Conservation (phyloP, 78 protist species). For the Parvularia atlantis region DNA sequence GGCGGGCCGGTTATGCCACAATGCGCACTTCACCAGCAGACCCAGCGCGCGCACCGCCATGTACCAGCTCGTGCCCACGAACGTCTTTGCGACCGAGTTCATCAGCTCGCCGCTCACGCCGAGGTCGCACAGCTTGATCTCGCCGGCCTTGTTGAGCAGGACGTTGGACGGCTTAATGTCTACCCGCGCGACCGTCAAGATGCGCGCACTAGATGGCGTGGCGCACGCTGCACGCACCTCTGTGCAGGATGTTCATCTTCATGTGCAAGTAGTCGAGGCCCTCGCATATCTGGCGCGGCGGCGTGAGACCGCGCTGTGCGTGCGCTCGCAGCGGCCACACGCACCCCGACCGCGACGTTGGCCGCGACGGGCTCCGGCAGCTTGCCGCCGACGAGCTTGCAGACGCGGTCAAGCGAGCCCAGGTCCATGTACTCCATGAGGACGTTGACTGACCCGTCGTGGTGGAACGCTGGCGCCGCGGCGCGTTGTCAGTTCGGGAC, state of each 20-base stretch:
- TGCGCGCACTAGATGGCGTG: too few species aligned
- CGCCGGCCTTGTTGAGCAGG: not conserved
- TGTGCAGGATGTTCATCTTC: too few species aligned
- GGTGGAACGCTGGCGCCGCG: not conserved
- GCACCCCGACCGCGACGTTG: not conserved
- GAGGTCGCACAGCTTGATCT: not conserved
- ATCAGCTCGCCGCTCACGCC: not conserved
- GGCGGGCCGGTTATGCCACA: too few species aligned
- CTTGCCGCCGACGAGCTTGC: not conserved
- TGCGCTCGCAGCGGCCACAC: too few species aligned
- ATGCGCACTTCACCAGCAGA: too few species aligned
- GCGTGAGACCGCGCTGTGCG: too few species aligned
- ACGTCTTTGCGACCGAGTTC: not conserved
- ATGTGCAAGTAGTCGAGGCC: not conserved
- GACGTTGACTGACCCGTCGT: not conserved
- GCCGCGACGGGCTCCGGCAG: not conserved
- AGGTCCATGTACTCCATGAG: not conserved
- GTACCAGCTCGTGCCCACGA: not conserved
- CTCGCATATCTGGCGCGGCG: too few species aligned
- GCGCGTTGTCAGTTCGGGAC: too few species aligned
- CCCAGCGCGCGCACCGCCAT: not conserved
- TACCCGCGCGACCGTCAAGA: too few species aligned
- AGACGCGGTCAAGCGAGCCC: not conserved
- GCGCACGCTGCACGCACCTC: too few species aligned
- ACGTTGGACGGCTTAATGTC: not conserved